A percentile compares a stretch with the other conserved stretches of the same genome.
phyloP scores from a whole-genome alignment of 352 stramenopile genomes.

The Globisporangium barbulae region DNA sequence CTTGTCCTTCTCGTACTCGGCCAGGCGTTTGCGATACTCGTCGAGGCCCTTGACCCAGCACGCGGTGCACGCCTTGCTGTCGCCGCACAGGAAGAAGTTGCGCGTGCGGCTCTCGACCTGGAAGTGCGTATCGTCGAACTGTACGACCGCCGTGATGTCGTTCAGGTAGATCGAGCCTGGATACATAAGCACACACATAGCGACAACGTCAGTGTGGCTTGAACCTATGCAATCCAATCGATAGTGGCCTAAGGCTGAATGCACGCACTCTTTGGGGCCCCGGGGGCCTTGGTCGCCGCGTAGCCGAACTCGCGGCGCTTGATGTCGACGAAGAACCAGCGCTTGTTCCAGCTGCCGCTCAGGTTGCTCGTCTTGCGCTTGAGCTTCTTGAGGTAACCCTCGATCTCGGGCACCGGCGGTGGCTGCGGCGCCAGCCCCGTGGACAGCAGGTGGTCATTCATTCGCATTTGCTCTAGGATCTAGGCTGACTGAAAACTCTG shows the following conservation, averaged over 20 bases:
- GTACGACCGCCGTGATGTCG: conserved; percentile 82
- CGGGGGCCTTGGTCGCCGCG: conserved; percentile 40
- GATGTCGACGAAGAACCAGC: conserved; percentile 84
- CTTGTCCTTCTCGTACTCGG: conserved; percentile 69
- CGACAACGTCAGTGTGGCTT: not conserved
- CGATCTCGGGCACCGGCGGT: conserved; percentile 67
- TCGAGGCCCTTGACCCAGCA: conserved; percentile 84
- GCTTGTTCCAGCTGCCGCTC: conserved; percentile 79
- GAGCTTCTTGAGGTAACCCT: conserved; percentile 86
- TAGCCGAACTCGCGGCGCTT: conserved; percentile 79
- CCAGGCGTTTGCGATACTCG: conserved; percentile 67
- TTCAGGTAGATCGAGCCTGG: conserved; percentile 81
- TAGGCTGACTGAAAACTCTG: not conserved
- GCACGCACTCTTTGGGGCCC: conserved; percentile 41
- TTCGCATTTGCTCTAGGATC: not conserved
- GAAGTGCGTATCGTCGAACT: conserved; percentile 86
- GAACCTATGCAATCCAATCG: not conserved
- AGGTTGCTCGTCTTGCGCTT: conserved; percentile 83
- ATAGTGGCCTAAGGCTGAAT: not conserved
- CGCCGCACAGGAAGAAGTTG: conserved; percentile 83
- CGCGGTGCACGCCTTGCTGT: conserved; percentile 77
- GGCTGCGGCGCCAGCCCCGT: conserved; percentile 33
- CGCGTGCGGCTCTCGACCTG: conserved; percentile 79
- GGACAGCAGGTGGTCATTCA: conserved; percentile 5
- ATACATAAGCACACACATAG: not conserved